A percentile compares a stretch with the other conserved stretches of the same genome.
Evolutionary conservation across 2,329 filamentous ascomycete species (phyloP).

Genomic region (Iodosphaeria phyllophila): DNA sequence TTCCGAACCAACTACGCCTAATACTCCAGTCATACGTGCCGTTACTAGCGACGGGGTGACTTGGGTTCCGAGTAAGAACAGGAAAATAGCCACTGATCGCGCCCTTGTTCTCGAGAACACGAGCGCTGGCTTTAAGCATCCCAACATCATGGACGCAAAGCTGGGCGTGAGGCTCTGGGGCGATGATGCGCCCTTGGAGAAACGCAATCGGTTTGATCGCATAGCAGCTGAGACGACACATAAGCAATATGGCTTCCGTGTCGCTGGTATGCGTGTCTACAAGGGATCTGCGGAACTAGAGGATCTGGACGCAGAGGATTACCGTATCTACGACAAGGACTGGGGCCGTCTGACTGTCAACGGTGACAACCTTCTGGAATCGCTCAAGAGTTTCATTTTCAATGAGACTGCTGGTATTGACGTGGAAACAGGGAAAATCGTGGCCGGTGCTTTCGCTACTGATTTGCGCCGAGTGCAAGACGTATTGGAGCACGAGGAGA

Average conservation of each 20-base stretch:
- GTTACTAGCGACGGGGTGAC: constrained; percentile 12
- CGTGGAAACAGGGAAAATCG: constrained; percentile 32
- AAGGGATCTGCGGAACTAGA: constrained; percentile 31
- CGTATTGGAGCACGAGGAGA: constrained; percentile 35
- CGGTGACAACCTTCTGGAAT: constrained; percentile 31
- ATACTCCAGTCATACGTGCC: constrained; percentile 6
- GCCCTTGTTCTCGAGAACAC: constrained; percentile 78
- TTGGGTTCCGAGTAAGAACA: constrained; percentile 30
- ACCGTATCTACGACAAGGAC: constrained; percentile 43
- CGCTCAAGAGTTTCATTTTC: constrained; percentile 38
- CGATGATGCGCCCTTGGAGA: constrained; percentile 43
- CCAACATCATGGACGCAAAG: constrained; percentile 89
- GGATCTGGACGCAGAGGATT: constrained; percentile 33
- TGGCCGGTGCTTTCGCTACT: constrained; percentile 32
- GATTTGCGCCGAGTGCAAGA: constrained; percentile 34
- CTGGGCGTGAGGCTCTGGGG: constrained; percentile 76
- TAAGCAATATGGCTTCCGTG: constrained; percentile 38
- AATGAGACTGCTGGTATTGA: constrained; percentile 38
- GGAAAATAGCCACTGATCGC: constrained; percentile 54
- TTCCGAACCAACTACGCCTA: constrained; percentile 5
- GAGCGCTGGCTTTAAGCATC: constrained; percentile 58
- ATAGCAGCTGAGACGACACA: constrained; percentile 41
- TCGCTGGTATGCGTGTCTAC: constrained; percentile 47
- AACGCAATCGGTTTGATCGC: constrained; percentile 40
- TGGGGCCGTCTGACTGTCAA: constrained; percentile 36